phyloP scores from a whole-genome alignment of 2,329 filamentous ascomycete species.

The Monosporascus cannonballus region DNA sequence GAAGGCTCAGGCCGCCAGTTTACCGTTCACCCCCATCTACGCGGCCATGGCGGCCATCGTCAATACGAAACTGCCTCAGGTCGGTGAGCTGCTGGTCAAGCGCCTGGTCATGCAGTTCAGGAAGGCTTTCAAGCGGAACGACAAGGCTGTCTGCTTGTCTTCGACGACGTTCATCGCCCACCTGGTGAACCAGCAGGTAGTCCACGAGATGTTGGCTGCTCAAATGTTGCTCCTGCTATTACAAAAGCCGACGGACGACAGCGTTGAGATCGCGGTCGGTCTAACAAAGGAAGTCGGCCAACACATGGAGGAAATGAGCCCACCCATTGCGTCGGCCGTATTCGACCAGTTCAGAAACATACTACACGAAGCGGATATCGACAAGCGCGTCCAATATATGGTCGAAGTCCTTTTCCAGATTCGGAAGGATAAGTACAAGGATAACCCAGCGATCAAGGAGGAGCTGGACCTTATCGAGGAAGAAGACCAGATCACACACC shows the following conservation, averaged over 20 bases:
- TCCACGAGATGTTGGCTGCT: conserved; percentile 86
- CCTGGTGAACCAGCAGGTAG: conserved; percentile 91
- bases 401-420: conserved; percentile 97
- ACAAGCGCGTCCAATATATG: conserved; percentile 99
- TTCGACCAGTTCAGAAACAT: conserved; percentile 96
- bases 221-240: conserved; percentile 89
- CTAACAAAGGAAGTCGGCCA: conserved; percentile 90
- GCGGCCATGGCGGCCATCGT: conserved; percentile 94
- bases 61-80: conserved; percentile 93
- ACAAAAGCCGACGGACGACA: conserved; percentile 94
- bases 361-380: conserved; percentile 92
- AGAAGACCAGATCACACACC: conserved; percentile 95
- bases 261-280: conserved; percentile 93
- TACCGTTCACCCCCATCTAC: conserved; percentile 95
- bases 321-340: conserved; percentile 77
- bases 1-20: conserved; percentile 94
- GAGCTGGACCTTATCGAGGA: conserved; percentile 95
- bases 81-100: conserved; percentile 84
- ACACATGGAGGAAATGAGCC: conserved; percentile 92
- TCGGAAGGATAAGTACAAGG: conserved; percentile 92
- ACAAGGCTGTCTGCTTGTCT: conserved; percentile 91
- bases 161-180: conserved; percentile 94
- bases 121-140: conserved; percentile 92
- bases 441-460: conserved; percentile 83
- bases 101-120: conserved; percentile 86